Evolutionary conservation across 768 basidiomycete species (phyloP), one percentile per base, ranked within the genome.

Genomic region (Amanita rubescens): DNA sequence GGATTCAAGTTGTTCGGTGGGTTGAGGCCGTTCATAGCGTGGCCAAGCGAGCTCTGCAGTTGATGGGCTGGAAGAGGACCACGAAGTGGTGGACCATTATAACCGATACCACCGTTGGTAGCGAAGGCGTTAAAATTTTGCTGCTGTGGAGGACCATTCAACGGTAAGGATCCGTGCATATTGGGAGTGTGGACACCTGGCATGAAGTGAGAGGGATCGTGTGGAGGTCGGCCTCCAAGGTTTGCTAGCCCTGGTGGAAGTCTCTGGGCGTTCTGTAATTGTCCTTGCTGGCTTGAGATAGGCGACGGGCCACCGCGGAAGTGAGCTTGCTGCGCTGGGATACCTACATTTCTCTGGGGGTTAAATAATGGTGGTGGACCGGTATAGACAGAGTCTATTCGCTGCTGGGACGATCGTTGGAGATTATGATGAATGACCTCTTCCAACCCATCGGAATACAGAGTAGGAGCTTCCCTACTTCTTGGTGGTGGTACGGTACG

Each of bases 191-290:
- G 68, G 54, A 74, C 64, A 17, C 72, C 72, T 48, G 73, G 68
- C 61, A 79, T 61, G 60, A 83, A 84, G 59, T 87, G 88, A 8
- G 76, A 75, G 19, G 85, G 80, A 48, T 90, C 89, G 58, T 89
- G 87, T 2, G 88, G 88, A 20, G 87, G 88, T 6, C 89, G 82
- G 39, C 80, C 87, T 25, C 89, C 90, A 17, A 91, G 77, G 61
- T 90, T 90, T 11, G 89, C 88, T 35, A 91, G 71, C 30, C 88
- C 89, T 14, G 87, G 87, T 11, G 89, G 89, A 32, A 91, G 69
- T 39, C 87, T 79, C 61, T 85, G 85, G 37, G 71, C 69, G 32
- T 71, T 70, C 37, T 75, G 69, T 38, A 79, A 62, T 20, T 75
- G 64, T 57, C 70, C 78, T 47, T 72, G 76, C 46, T 70, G 74